Conservation (phyloP, 768 basidiomycete species). For the Rhodotorula diobovata region DNA sequence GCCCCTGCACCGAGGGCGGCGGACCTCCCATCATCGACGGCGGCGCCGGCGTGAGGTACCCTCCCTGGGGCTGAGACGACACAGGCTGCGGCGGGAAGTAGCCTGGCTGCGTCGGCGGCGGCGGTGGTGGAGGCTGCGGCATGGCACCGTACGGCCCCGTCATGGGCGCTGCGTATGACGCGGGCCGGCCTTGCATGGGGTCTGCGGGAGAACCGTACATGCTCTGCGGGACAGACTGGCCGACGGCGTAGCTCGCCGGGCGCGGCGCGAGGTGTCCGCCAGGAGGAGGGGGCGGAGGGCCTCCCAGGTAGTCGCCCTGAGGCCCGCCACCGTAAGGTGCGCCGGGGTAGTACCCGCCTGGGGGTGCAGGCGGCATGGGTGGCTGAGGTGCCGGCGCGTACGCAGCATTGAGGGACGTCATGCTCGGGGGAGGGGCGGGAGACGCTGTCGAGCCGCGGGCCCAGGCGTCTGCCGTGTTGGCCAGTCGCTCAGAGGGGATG, state of each 20-base stretch:
- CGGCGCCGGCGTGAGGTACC: neutral
- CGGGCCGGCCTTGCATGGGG: conserved; percentile 20
- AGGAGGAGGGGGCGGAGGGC: too few relatives aligned
- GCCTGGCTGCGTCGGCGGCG: neutral
- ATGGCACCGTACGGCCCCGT: neutral
- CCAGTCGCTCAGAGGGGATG: conserved; percentile 35
- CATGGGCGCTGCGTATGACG: conserved; percentile 12
- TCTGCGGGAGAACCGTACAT: neutral
- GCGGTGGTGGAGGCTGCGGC: conserved; percentile 6
- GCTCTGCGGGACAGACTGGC: neutral
- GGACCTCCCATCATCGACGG: neutral
- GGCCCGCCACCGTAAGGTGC: neutral
- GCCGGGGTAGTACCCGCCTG: neutral
- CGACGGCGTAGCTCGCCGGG: conserved; percentile 21
- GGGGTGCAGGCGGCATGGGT: neutral
- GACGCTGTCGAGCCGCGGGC: conserved; percentile 3
- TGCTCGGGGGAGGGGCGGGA: conserved; percentile 17
- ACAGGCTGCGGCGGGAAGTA: conserved; percentile 16
- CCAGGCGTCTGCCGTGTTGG: conserved; percentile 19
- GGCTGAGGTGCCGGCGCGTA: neutral
- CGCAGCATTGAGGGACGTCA: neutral
- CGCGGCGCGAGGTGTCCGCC: neutral
- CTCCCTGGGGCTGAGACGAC: neutral
- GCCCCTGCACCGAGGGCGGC: too few relatives aligned
- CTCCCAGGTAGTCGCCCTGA: neutral